Conservation (phyloP, 129 eudicot species). For the Apium graveolens region DNA sequence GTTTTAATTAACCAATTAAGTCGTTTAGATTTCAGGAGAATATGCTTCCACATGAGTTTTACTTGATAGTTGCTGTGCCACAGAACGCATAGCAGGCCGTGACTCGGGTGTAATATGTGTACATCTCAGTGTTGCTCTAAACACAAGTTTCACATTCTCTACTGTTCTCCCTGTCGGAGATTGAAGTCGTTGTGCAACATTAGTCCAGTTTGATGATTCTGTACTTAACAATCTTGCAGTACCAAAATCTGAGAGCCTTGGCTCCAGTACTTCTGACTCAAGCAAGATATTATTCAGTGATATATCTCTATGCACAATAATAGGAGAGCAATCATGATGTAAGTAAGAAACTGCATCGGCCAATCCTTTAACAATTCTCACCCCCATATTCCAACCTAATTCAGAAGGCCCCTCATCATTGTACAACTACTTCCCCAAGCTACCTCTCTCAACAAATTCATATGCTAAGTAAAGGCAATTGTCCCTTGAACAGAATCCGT, state of each 20-base stretch:
- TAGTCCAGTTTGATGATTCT: constrained; percentile 66
- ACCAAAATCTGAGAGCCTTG: constrained; percentile 76
- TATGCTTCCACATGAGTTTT: constrained; percentile 6
- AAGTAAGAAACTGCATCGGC: constrained; percentile 89
- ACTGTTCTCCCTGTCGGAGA: constrained; percentile 43
- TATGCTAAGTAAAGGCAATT: constrained; percentile 63
- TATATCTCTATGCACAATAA: constrained; percentile 74
- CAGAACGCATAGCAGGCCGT: constrained; percentile 68
- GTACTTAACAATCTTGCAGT: constrained; percentile 52
- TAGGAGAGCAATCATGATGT: constrained; percentile 83
- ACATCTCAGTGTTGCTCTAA: constrained; percentile 58
- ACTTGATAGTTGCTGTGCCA: constrained; percentile 61
- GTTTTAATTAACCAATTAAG: too few relatives aligned
- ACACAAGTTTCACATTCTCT: constrained; percentile 35
- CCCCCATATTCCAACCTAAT: constrained; percentile 53
- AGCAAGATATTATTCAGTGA: constrained; percentile 60
- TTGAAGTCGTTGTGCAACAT: constrained; percentile 48
- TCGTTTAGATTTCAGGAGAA: too few relatives aligned
- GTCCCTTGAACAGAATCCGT: constrained; percentile 55
- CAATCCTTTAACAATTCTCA: constrained; percentile 60
- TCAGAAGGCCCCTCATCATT: constrained; percentile 44
- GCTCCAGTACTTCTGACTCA: constrained; percentile 59
- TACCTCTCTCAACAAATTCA: constrained; percentile 75
- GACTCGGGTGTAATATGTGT: constrained; percentile 42
- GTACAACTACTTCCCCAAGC: constrained; percentile 56